A percentile compares a stretch with the other conserved stretches of the same genome.
These are phyloP conservation scores for Phialocephala subalpina DNA, from an alignment of 2,329 filamentous ascomycete species.

Conservation along the genomic window DNA sequence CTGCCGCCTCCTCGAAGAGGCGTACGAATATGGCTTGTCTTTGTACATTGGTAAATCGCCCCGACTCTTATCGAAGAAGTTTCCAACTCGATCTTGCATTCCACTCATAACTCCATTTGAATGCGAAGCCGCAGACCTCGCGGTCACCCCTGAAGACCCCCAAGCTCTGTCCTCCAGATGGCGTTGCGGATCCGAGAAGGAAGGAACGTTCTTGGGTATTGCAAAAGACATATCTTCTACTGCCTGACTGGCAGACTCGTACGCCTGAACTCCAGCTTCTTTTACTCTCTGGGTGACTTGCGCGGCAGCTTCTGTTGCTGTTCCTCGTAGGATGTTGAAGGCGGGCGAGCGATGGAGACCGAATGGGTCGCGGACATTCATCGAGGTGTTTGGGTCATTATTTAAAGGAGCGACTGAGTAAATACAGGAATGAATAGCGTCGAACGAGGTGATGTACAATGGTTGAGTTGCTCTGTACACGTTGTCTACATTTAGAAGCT, in stretches of 20 bases:
- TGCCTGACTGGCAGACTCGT: conserved; percentile 51
- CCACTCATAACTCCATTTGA: conserved; percentile 52
- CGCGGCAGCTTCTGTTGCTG: conserved; percentile 54
- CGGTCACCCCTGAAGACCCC: conserved; percentile 59
- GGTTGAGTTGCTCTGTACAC: conserved; percentile 22
- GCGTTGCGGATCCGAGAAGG: conserved; percentile 71
- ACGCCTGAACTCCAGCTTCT: conserved; percentile 57
- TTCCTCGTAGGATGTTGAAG: conserved; percentile 58
- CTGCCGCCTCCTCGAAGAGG: conserved; percentile 64
- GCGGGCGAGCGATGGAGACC: conserved; percentile 50
- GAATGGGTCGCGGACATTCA: conserved; percentile 48
- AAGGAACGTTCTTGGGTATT: conserved; percentile 73
- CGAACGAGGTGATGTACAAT: conserved; percentile 13
- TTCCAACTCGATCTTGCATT: conserved; percentile 68
- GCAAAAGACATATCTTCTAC: conserved; percentile 67
- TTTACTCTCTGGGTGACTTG: conserved; percentile 57
- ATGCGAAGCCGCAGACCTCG: conserved; percentile 44
- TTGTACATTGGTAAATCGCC: conserved; percentile 91
- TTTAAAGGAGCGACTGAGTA: conserved; percentile 34
- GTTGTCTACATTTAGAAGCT: conserved; percentile 20
- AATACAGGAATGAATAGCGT: conserved; percentile 22
- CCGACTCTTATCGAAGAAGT: conserved; percentile 66
- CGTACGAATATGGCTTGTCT: conserved; percentile 89
- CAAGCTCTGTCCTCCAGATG: conserved; percentile 72
- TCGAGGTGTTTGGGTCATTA: conserved; percentile 40